Evolutionary conservation across 768 basidiomycete species (phyloP).

Genomic region (Auriculariales sp.): DNA sequence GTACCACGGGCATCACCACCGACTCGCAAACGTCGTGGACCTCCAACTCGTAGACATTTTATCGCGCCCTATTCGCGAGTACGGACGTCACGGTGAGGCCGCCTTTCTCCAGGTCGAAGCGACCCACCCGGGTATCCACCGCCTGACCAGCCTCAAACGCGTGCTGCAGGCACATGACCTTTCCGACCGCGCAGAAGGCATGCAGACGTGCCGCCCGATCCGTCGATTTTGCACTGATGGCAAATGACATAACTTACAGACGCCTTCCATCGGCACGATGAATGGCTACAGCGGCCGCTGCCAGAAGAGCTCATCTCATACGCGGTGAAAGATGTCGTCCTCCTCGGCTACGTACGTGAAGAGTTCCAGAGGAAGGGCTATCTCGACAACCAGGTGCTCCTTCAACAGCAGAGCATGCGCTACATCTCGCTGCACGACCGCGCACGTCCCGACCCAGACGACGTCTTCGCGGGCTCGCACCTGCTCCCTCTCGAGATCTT

Average conservation of each 20-base stretch:
- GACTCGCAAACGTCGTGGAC: conserved; percentile 21
- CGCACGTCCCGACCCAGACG: background rate
- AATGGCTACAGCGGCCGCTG: conserved; percentile 28
- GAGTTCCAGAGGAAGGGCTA: conserved; percentile 15
- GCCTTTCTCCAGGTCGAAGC: background rate
- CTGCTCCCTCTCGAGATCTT: background rate
- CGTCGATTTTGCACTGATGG: background rate
- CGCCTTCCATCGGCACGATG: conserved; percentile 15
- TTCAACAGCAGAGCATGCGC: conserved; percentile 8
- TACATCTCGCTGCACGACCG: conserved; percentile 11
- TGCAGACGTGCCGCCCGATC: background rate
- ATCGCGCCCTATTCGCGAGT: conserved; percentile 10
- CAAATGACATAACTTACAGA: background rate
- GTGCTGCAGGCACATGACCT: conserved; percentile 16
- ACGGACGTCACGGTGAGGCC: background rate
- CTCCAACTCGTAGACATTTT: conserved; percentile 26
- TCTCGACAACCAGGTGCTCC: conserved; percentile 4
- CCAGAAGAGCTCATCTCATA: conserved; percentile 21
- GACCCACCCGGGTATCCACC: conserved; percentile 14
- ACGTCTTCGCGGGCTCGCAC: background rate
- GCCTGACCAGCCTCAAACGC: conserved; percentile 21
- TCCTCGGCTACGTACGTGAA: conserved; percentile 22
- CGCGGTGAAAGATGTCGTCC: conserved; percentile 27
- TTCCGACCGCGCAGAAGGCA: conserved; percentile 15
- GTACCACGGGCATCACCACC: conserved; percentile 13